Percentiles rank a stretch among this genome's conserved stretches.
phyloP scores from a whole-genome alignment of 139 green algal genomes.

The Chlamydomonas urium region DNA sequence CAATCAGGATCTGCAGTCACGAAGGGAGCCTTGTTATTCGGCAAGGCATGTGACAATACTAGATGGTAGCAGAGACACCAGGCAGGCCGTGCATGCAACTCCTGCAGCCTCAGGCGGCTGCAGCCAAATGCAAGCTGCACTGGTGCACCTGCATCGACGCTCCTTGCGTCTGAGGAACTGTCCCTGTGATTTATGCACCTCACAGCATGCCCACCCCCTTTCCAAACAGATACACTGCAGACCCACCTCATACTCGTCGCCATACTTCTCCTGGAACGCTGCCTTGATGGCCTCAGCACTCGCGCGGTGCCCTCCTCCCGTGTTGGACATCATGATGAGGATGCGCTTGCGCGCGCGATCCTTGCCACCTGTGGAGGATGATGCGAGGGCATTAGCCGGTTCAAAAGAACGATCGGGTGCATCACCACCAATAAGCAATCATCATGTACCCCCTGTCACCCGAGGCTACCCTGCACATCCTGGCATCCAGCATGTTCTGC shows the following conservation, averaged over 20 bases:
- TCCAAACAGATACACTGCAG: neutral
- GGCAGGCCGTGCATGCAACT: neutral
- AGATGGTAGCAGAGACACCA: neutral
- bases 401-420: neutral
- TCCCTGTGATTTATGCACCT: neutral
- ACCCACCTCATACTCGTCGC: constrained; percentile 64
- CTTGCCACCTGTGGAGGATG: neutral
- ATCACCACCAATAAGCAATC: neutral
- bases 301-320: constrained; percentile 90
- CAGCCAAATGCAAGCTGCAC: too few relatives aligned
- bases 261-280: constrained; percentile 84
- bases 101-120: too few relatives aligned
- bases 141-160: too few relatives aligned
- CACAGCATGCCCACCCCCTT: neutral
- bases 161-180: too few relatives aligned
- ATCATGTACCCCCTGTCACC: neutral
- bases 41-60: neutral
- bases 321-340: constrained; percentile 95
- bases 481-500: neutral
- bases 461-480: neutral
- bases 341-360: constrained; percentile 37
- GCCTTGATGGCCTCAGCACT: constrained; percentile 85
- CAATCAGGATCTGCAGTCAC: constrained; percentile 67
- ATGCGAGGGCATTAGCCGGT: neutral
- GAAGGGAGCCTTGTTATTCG: neutral